Percentiles rank a stretch among this genome's conserved stretches.
phyloP scores from a whole-genome alignment of 306 rosid species.

The Trifolium fragiferum region DNA sequence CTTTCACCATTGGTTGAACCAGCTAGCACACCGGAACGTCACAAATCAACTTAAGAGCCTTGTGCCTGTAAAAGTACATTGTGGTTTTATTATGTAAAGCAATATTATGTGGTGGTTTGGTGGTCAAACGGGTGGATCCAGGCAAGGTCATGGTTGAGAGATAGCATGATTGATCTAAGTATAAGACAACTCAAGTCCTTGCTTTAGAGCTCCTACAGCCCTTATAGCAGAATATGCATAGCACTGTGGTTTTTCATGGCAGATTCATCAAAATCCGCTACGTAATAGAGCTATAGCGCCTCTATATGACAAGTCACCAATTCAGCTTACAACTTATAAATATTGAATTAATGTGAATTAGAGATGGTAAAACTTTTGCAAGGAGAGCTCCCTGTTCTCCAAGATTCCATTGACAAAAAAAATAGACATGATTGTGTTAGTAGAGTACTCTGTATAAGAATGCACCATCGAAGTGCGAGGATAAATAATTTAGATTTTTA shows the following conservation, averaged over 20 bases:
- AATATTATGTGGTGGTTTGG: no score
- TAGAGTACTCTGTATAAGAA: not conserved
- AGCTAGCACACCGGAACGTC: no score
- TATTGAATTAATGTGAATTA: not conserved
- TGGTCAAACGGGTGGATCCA: no score
- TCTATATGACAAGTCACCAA: not conserved
- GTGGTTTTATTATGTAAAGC: no score
- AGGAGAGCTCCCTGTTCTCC: not conserved
- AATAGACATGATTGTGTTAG: not conserved
- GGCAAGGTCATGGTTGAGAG: no score
- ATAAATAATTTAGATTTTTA: not conserved
- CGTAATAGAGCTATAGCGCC: not conserved
- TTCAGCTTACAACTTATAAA: not conserved
- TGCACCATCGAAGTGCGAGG: not conserved
- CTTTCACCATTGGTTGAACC: no score
- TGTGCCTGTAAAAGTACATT: no score
- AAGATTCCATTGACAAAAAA: not conserved
- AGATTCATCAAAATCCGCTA: not conserved
- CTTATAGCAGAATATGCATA: conserved; percentile 1
- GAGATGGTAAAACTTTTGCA: not conserved
- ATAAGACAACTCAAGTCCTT: no score
- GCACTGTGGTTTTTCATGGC: not conserved
- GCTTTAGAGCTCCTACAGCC: not conserved
- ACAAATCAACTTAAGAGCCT: no score
- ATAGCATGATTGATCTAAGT: no score